Percentiles rank a stretch among this genome's conserved stretches.
These are phyloP conservation scores for Fraxinus platypoda DNA, from an alignment of 305 asterid species.

Conservation along the genomic window DNA sequence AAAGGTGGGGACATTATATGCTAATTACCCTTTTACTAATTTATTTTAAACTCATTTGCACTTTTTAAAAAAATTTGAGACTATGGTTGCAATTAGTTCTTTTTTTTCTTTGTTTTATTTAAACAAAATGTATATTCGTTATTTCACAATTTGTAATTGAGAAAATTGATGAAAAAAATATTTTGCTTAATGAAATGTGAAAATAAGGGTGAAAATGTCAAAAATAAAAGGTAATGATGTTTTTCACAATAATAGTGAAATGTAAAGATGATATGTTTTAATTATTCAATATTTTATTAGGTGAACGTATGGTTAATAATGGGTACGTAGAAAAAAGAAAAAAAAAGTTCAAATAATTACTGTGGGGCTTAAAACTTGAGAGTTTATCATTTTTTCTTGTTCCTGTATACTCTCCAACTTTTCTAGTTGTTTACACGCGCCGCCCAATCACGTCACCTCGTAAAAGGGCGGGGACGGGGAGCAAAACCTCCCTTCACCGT, in stretches of 20 bases:
- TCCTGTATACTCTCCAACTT: slow-evolving; percentile 14
- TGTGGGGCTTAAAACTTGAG: too few relatives aligned
- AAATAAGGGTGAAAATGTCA: not conserved
- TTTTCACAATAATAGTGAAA: too few relatives aligned
- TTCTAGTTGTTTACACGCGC: slow-evolving; percentile 29
- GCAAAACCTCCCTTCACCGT: slow-evolving; percentile 28
- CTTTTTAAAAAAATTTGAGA: too few relatives aligned
- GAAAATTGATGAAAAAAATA: not conserved
- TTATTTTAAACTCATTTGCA: too few relatives aligned
- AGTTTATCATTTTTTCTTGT: not conserved
- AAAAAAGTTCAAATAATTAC: too few relatives aligned
- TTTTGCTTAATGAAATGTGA: too few relatives aligned
- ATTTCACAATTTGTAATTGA: not conserved
- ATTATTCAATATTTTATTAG: too few relatives aligned
- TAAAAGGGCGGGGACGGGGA: slow-evolving; percentile 64
- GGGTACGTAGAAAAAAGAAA: too few relatives aligned
- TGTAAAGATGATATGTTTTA: not conserved
- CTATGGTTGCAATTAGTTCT: too few relatives aligned
- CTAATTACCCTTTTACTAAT: too few relatives aligned
- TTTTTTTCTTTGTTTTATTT: not conserved
- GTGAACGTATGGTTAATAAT: not conserved
- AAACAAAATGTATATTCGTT: not conserved
- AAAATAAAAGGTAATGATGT: not conserved
- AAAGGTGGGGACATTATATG: too few relatives aligned
- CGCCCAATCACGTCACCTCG: slow-evolving; percentile 40